Conservation (phyloP, 345 rosid species). For the Arabidopsis thaliana region DNA sequence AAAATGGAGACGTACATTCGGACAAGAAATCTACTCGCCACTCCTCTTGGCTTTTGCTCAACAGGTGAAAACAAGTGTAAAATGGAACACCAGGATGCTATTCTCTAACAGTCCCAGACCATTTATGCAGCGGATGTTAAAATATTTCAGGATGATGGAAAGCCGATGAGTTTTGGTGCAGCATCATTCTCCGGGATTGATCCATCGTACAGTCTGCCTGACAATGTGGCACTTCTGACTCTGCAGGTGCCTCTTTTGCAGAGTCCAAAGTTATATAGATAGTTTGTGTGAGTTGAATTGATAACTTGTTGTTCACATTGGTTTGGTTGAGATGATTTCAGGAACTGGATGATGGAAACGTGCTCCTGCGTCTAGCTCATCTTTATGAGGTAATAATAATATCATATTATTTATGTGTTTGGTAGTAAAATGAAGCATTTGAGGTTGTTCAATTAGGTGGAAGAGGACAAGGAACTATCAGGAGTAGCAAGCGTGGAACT, state of each 20-base stretch:
- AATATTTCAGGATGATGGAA: slow-evolving; percentile 63
- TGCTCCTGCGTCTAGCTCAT: slow-evolving; percentile 90
- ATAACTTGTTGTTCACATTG: slow-evolving; percentile 31
- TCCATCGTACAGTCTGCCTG: slow-evolving; percentile 78
- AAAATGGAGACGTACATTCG: slow-evolving; percentile 89
- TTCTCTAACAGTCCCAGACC: slow-evolving; percentile 11
- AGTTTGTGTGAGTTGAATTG: slow-evolving; percentile 10
- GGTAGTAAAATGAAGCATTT: slow-evolving; percentile 30
- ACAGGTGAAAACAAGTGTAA: slow-evolving; percentile 54
- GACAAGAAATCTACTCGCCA: slow-evolving; percentile 96
- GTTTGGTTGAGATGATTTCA: slow-evolving; percentile 39
- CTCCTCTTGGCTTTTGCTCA: slow-evolving; percentile 82
- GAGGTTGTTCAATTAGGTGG: slow-evolving; percentile 51
- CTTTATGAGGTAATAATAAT: slow-evolving; percentile 66
- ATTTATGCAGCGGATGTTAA: slow-evolving; percentile 8
- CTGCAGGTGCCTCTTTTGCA: slow-evolving; percentile 63
- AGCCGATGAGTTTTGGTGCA: slow-evolving; percentile 60
- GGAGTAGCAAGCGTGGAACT: slow-evolving; percentile 68
- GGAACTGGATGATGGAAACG: slow-evolving; percentile 81
- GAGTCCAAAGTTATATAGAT: slow-evolving; percentile 9
- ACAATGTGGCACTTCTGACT: slow-evolving; percentile 80
- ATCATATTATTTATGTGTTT: slow-evolving; percentile 19
- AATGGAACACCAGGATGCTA: slow-evolving; percentile 5
- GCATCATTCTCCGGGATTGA: slow-evolving; percentile 78
- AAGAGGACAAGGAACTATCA: slow-evolving; percentile 83